Evolutionary conservation across 805 yeast species (phyloP), one percentile per base, ranked within the genome.

Genomic region (Saitoella complicata): DNA sequence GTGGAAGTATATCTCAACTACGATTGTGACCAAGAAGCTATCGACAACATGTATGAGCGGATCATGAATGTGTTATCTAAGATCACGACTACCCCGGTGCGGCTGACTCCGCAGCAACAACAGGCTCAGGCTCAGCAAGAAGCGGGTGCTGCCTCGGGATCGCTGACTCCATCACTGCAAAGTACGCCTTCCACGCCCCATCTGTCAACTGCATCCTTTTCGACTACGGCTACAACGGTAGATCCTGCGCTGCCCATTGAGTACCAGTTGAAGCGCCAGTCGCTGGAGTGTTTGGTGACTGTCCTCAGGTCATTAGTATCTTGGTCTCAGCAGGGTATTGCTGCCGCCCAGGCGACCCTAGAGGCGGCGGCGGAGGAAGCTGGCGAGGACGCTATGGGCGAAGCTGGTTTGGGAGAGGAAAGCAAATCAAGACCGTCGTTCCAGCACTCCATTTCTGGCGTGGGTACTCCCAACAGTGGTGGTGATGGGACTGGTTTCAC

Each of bases 1-100:
- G 84, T 93, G 47, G 99, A 91, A 63, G 76, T 91, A 47, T 91
- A 88, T 58, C 70, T 91, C 55, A 91, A 91, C 62, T 93, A 91
- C 60, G 99, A 91, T 61, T 91, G 99, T 67, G 95, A 86, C 58
- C 66, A 76, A 32, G 63, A 73, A 1, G 67, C 71, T 12, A 73
- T 78, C 70, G 81, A 91, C 36, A 91, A 91, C 59, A 69, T 87
- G 42, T 84, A 87, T 62, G 98, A 91, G 62, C 69, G 76, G 42
- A 68, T 86, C 38, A 75, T 86, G 44, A 87, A 85, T 51, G 78
- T 80, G 52, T 68, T 91, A 51, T 80, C 85, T 55, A 47, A 78
- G 67, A 58, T 69, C 70, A 78, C 95, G 0, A 64, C 83, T 35
- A 69, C 79, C 0, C 71, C 85, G 47, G 79, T 81, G 5, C 85